Evolutionary conservation across 2,329 filamentous ascomycete genomes (phyloP).

Genomic region (Stylonectria norvegica): DNA sequence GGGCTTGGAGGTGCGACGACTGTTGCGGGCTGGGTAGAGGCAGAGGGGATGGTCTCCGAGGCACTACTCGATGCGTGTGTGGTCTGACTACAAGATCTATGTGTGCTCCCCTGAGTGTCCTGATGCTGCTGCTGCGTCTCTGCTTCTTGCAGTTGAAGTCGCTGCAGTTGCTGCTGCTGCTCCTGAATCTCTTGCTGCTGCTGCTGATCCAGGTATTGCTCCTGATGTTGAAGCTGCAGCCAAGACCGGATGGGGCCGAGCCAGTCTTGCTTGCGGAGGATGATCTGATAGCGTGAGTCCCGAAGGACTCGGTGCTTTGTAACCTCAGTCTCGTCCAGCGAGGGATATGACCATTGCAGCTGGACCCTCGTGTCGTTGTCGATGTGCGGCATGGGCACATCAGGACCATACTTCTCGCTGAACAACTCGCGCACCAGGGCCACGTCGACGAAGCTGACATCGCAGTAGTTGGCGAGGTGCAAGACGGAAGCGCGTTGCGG

Average conservation of each 20-base stretch:
- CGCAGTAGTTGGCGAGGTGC: not conserved
- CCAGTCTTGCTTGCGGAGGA: conserved; percentile 15
- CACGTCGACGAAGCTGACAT: conserved; percentile 1
- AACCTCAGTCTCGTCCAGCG: not conserved
- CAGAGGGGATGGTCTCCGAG: no score
- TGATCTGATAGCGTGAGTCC: conserved; percentile 8
- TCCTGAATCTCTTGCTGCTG: not conserved
- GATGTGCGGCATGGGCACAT: not conserved
- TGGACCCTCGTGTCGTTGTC: conserved; percentile 6
- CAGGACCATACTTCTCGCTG: not conserved
- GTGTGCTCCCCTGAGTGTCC: not conserved
- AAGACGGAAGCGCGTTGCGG: not conserved
- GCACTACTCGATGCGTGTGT: no score
- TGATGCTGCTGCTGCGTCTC: not conserved
- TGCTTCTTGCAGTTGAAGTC: no score
- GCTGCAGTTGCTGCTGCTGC: not conserved
- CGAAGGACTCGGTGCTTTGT: conserved; percentile 11
- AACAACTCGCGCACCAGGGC: not conserved
- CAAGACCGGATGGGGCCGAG: conserved; percentile 5
- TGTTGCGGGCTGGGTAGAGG: not conserved
- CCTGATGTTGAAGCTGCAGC: not conserved
- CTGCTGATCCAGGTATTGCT: not conserved
- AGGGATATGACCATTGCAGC: conserved; percentile 9
- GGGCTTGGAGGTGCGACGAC: not conserved
- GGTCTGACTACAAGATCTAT: not conserved